Base-by-base conservation (phyloP, 257 asterid species). In the Solanum tarijense region DNA sequence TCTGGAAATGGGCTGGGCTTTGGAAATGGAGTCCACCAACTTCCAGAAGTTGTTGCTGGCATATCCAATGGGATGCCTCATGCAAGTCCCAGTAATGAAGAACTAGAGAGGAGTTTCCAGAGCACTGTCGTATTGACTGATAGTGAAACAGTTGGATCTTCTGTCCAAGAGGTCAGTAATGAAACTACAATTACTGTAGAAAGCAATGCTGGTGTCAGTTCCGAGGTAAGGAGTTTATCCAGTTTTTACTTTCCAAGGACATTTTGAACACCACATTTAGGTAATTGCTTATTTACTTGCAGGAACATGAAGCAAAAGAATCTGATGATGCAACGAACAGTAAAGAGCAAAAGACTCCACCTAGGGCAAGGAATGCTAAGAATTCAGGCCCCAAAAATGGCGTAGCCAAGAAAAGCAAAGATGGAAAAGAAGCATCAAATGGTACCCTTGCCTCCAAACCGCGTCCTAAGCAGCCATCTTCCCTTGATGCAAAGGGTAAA, bases 11-110 rank as follows among this genome's bases (percentile, higher is more conserved):
- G 92, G 83, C 38, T 79, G 48, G 89, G 39, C 39, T 36, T 52
- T 88, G 90, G 87, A 83, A 87, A 89, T 83, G 91, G 88, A 83
- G 89, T 87, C 32, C 90, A 73, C n/a, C 87, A 86, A 46, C 89
- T 86, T 72, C 88, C 82, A 52, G 90, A 88, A 82, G 89, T 55
- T 86, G 79, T 48, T 68, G 65, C 36, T 46, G 90, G 62, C 14
- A 66, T 88, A 27, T 31, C 58, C 81, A 82, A 89, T 84, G 90
- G 91, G 41, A 81, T 83, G 83, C 88, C 89, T 38, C 73, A 82
- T 82, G 86, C 87, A 68, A 83, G 65, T 83, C 32, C 89, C 5
- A 79, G 81, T 78, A 71, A 69, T 55, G 93, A 89, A 85, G 90
- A 73, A 68, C 46, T 89, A 48, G 86, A 18, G 35, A 46, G 87